Evolutionary conservation across 805 yeast species (phyloP).

Genomic region (Pichia pseudocactophila): DNA sequence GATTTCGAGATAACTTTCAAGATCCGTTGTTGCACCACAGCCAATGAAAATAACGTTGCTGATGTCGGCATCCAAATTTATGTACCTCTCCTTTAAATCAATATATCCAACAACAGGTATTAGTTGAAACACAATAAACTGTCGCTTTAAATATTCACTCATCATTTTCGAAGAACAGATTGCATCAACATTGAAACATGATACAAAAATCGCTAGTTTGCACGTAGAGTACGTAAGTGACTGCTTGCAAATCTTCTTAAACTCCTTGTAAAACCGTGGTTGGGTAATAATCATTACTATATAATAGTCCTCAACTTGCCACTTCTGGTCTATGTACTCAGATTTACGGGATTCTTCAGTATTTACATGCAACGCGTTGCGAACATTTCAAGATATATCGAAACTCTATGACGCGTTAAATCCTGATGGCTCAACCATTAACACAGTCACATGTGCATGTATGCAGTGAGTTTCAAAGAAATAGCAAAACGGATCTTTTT

Average conservation of each 20-base stretch:
- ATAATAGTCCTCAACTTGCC: no score
- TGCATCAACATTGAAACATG: constrained; percentile 87
- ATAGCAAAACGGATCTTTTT: no score
- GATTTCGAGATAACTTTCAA: constrained; percentile 64
- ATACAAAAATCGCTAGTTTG: constrained; percentile 75
- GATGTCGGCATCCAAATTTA: constrained; percentile 62
- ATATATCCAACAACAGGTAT: constrained; percentile 90
- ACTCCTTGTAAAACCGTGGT: constrained; percentile 55
- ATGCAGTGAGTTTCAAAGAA: no score
- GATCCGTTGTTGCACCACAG: constrained; percentile 87
- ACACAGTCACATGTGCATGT: no score
- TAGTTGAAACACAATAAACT: constrained; percentile 77
- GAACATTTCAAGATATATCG: no score
- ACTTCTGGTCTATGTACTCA: no score
- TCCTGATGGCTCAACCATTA: no score
- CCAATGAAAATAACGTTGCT: constrained; percentile 74
- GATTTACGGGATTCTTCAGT: no score
- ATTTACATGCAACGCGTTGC: not conserved
- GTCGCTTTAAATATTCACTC: constrained; percentile 61
- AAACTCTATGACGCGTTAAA: no score
- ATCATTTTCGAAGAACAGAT: constrained; percentile 80
- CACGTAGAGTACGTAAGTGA: constrained; percentile 90
- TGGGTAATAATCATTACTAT: constrained; percentile 65
- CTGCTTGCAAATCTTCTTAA: constrained; percentile 57
- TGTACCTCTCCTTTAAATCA: constrained; percentile 59